Evolutionary conservation across 2,329 filamentous ascomycete genomes (phyloP), one percentile per base, ranked within the genome.

Genomic region (Domatiomyces catenatus): DNA sequence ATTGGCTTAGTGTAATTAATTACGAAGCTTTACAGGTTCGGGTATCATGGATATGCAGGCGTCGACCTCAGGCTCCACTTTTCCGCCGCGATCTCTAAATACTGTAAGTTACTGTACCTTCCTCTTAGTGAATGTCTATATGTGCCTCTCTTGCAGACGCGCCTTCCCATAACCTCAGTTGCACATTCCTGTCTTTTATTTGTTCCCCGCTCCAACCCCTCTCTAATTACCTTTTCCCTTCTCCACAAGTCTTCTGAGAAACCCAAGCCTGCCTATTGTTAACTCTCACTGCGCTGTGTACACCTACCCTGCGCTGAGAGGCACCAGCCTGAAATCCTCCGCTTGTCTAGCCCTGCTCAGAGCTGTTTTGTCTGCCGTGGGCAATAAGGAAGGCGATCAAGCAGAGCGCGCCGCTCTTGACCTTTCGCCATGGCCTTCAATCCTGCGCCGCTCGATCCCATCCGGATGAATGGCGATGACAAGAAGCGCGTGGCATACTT

Each of bases 401-500:
- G 32, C 10, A 10, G 32, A 15, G 32, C 32, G 32, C 15, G 15
- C 32, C 3, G 12, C 15, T 15, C 10, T 39, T 39, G 32, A 39
- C n/a, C 32, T 17, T 15, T 45, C 48, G 66, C 52, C 42, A 79
- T 79, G 75, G 67, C 74, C 46, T 71, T 69, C 62, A 39, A 39
- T 39, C 32, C 10, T 39, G 74, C 68, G 58, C 78, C 72, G 53
- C 67, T 79, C 57, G 79, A 77, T 63, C 66, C 69, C 58, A 69
- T 69, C 56, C 70, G 68, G 52, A 59, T 67, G 22, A 75, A 76
- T 65, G 72, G 72, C 49, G 71, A 68, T 56, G 64, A 72, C 59
- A 76, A 77, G 65, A 94, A 92, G 71, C 87, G 90, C 64, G 86
- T 96, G 52, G 90, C 90, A 50, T 96, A 96, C 71, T 96, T 96